Conservation (phyloP, 2,329 filamentous ascomycete genomes). For the Ophiocordyceps camponoti-floridani region DNA sequence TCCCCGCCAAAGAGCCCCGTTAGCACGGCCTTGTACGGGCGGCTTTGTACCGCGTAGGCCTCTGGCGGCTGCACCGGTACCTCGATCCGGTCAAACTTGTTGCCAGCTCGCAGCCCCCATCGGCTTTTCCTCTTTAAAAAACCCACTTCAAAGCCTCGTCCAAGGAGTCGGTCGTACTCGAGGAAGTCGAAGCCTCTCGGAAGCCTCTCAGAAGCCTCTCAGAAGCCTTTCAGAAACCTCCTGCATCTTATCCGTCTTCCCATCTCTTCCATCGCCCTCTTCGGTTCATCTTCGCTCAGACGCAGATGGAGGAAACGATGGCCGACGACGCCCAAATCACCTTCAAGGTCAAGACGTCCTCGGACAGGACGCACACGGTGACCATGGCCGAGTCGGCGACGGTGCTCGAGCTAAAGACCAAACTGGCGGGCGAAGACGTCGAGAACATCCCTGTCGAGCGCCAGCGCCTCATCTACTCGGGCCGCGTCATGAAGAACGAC, state of each 20-base stretch:
- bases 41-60: no score
- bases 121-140: no score
- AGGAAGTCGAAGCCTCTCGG: no score
- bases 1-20: no score
- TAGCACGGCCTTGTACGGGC: no score
- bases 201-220: no score
- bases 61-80: no score
- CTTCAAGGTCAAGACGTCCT: conserved; percentile 97
- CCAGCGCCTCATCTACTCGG: conserved; percentile 93
- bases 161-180: no score
- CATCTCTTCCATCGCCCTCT: not conserved
- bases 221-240: no score
- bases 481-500: conserved; percentile 87
- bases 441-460: conserved; percentile 77
- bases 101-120: no score
- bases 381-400: conserved; percentile 62
- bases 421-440: conserved; percentile 63
- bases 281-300: not conserved
- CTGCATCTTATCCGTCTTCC: not conserved
- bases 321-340: conserved; percentile 68
- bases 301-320: conserved; percentile 26
- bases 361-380: conserved; percentile 67
- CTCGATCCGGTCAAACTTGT: no score
- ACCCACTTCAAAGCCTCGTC: no score
- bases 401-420: conserved; percentile 75